Conservation (phyloP, 257 asterid species). For the Datura wrightii region DNA sequence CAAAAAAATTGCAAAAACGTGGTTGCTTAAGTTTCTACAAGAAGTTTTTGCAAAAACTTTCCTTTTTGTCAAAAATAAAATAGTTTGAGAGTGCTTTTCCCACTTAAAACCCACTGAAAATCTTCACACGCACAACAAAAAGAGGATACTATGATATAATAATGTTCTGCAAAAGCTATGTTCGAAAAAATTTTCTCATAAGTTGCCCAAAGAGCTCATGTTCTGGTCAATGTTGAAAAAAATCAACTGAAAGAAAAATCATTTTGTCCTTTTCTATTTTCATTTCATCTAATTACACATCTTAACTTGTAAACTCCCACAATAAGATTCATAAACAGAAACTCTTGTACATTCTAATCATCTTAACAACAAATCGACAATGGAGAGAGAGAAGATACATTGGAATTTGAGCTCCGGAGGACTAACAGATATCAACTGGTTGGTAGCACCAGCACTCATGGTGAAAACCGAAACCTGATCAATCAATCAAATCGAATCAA, state of each 20-base stretch:
- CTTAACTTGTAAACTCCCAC: not conserved
- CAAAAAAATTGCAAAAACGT: not conserved
- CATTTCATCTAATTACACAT: not conserved
- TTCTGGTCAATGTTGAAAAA: not conserved
- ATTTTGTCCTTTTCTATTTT: not conserved
- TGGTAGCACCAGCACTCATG: constrained; percentile 52
- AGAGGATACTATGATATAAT: not conserved
- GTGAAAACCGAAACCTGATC: constrained; percentile 30
- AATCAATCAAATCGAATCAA: constrained; percentile 21
- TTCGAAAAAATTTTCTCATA: not conserved
- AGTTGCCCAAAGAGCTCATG: not conserved
- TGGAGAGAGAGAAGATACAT: constrained; percentile 43
- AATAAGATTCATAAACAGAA: not conserved
- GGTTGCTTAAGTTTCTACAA: not conserved
- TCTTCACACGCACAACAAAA: not conserved
- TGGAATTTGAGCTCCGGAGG: constrained; percentile 83
- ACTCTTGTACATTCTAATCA: not conserved
- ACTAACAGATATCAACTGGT: constrained; percentile 61
- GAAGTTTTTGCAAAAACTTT: not conserved
- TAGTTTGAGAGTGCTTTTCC: not conserved
- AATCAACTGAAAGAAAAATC: not conserved
- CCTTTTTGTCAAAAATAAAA: not conserved
- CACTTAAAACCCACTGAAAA: not conserved
- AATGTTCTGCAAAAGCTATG: not conserved
- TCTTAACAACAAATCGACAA: not conserved